Base-by-base conservation (phyloP, 805 yeast species). In the Ogataea populi-albae region DNA sequence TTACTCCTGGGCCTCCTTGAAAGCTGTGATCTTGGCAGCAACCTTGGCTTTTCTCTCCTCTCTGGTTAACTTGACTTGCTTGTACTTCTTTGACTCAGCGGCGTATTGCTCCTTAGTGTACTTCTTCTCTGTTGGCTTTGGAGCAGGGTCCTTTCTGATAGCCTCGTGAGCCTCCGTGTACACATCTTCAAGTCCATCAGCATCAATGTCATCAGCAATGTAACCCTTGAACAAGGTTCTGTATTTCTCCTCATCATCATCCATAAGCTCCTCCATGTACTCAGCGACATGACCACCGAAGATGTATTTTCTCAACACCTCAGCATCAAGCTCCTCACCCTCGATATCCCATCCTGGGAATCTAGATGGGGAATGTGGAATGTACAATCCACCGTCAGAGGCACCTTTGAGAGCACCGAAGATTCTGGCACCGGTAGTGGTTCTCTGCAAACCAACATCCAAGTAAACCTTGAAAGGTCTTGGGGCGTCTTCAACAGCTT, bases 321-420 rank as follows among this genome's bases (percentile, higher is more conserved):
- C 98, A 62, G 96, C 87, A 68, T 93, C 98, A 62, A 93, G 81
- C 77, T 93, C 98, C 79, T 93, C 96, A 62, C 83, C 65, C 79
- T 93, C 98, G 63, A 91, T 86, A 73, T 93, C 98, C 95, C 91
- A 93, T 77, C 98, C 98, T 74, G 98, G 98, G 96, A 89, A 93
- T 84, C 98, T 89, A 81, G 89, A 89, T 67, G 95, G 86, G 61
- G 95, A 87, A 89, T 93, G 98, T 59, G 98, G 98, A 67, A 93
- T 78, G 89, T 85, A 87, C 64, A 93, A 79, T 63, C 98, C 98
- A 86, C 98, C 98, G 70, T 93, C 98, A 52, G 98, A 91, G 65
- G 98, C 98, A 85, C 98, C 98, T 84, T 93, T 93, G 66, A 93
- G 78, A 66, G 93, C 97, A 86, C 98, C 98, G 65, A 93, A 93